These are phyloP conservation scores for Phyllosticta ampelicida DNA, from an alignment of 2,329 filamentous ascomycete genomes.

Conservation along the genomic window DNA sequence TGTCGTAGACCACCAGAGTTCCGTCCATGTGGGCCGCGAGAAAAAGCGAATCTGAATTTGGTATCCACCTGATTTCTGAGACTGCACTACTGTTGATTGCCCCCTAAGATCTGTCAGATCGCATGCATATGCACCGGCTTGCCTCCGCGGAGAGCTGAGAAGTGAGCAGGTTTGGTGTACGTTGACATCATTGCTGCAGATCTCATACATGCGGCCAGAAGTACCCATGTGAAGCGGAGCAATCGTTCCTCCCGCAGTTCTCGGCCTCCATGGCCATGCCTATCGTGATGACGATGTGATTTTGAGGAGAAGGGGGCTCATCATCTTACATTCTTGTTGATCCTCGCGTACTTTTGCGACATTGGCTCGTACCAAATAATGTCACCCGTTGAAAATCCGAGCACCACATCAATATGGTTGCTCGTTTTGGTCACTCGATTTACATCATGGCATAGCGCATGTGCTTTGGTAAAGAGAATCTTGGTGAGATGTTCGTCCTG, in stretches of 20 bases:
- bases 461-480: conserved; percentile 91
- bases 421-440: conserved; percentile 71
- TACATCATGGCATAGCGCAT: conserved; percentile 88
- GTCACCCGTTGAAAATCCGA: conserved; percentile 94
- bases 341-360: conserved; percentile 84
- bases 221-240: background rate
- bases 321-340: conserved; percentile 77
- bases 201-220: background rate
- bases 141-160: background rate
- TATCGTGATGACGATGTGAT: background rate
- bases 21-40: conserved; percentile 88
- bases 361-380: conserved; percentile 99
- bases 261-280: background rate
- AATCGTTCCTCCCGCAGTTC: background rate
- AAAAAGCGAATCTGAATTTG: conserved; percentile 86
- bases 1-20: conserved; percentile 86
- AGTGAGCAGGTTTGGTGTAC: background rate
- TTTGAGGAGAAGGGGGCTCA: background rate
- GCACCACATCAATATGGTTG: conserved; percentile 77
- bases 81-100: conserved; percentile 79
- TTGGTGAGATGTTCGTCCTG: conserved; percentile 87
- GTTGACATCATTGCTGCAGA: background rate
- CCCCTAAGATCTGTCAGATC: conserved; percentile 43
- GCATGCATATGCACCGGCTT: background rate
- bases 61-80: conserved; percentile 83